phyloP scores from a whole-genome alignment of 1,139 yeast species.

The Eremothecium coryli region DNA sequence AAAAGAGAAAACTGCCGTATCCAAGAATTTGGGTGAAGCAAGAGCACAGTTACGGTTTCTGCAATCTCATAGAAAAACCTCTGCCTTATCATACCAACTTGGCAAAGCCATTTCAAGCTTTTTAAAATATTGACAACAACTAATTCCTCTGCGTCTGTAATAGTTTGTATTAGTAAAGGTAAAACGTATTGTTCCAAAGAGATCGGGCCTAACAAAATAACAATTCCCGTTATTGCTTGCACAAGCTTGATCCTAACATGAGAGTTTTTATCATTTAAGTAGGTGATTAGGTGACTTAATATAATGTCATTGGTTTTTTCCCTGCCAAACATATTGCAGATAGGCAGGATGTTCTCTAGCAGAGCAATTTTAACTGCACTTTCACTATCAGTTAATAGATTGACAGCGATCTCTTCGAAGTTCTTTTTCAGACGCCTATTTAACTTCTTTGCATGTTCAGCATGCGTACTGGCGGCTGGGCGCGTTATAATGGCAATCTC shows the following conservation, averaged over 20 bases:
- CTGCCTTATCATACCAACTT: constrained; percentile 44
- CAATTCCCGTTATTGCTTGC: constrained; percentile 65
- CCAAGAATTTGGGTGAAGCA: constrained; percentile 84
- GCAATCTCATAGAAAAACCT: constrained; percentile 45
- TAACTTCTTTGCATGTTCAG: constrained; percentile 16
- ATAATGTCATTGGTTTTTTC: constrained; percentile 83
- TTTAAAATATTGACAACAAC: constrained; percentile 71
- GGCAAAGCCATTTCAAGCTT: constrained; percentile 50
- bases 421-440: constrained; percentile 28
- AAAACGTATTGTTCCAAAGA: constrained; percentile 81
- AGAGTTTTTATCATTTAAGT: constrained; percentile 69
- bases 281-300: constrained; percentile 83
- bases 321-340: constrained; percentile 77
- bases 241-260: constrained; percentile 63
- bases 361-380: constrained; percentile 62
- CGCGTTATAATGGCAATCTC: constrained; percentile 46
- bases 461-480: constrained; percentile 28
- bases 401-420: constrained; percentile 58
- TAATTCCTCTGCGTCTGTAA: constrained; percentile 74
- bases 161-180: constrained; percentile 73
- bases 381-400: constrained; percentile 59
- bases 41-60: constrained; percentile 39
- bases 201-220: constrained; percentile 71
- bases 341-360: constrained; percentile 56
- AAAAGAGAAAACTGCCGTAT: constrained; percentile 62